Conservation (phyloP, 2,329 filamentous ascomycete species). For the Ceratocystis huliohia region DNA sequence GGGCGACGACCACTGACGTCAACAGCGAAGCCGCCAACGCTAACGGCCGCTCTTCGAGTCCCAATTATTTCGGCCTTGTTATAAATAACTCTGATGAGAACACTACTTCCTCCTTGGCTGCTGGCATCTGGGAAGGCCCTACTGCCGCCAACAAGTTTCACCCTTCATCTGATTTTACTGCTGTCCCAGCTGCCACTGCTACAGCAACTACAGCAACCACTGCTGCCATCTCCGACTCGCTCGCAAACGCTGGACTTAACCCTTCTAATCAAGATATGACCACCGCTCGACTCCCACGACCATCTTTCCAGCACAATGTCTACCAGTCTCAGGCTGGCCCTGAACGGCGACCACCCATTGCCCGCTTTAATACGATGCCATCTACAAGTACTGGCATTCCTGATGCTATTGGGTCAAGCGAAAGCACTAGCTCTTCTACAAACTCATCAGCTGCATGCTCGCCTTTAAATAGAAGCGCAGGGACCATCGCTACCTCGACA, state of each 20-base stretch:
- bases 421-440: neutral
- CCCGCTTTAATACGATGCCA: slow-evolving; percentile 12
- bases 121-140: neutral
- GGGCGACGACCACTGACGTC: neutral
- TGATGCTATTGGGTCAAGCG: neutral
- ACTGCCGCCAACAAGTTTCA: neutral
- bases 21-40: neutral
- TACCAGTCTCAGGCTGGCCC: slow-evolving; percentile 7
- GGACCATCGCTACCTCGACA: neutral
- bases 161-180: neutral
- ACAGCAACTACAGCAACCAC: neutral
- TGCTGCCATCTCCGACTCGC: neutral
- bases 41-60: slow-evolving; percentile 40
- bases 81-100: slow-evolving; percentile 51
- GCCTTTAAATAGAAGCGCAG: neutral
- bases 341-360: slow-evolving; percentile 6
- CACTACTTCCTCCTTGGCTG: slow-evolving; percentile 29
- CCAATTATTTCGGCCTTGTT: slow-evolving; percentile 76
- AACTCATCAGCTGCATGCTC: neutral
- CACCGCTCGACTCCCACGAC: neutral
- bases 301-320: slow-evolving; percentile 12
- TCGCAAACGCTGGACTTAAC: neutral
- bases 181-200: neutral
- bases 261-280: slow-evolving; percentile 8
- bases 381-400: neutral